Evolutionary conservation across 768 basidiomycete species (phyloP), one percentile per base, ranked within the genome.

Genomic region (Trametes cubensis): DNA sequence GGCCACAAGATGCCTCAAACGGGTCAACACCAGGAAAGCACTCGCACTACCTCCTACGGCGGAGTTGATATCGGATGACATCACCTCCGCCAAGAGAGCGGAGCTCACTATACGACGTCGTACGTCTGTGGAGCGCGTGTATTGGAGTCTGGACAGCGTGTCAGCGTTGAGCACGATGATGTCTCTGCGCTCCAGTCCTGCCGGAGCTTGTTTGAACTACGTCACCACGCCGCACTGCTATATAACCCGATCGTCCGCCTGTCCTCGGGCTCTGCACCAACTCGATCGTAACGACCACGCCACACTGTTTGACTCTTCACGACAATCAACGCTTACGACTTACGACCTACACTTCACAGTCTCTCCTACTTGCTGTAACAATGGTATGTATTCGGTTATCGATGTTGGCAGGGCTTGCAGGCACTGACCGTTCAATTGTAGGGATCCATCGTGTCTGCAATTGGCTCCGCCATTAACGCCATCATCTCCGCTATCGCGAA

Each of bases 371-470:
- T 52, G 5, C 44, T 39, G 17, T 23, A 18, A 20, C 40, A 55
- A 59, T 60, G 59, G 51, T 53, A 20, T 11, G 34, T 34, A 34
- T 11, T 11, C 34, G 34, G 11, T 34, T 2, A 11, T 34, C 5
- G 2, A 34, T 10, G 2, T 34, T 34, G 10, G 34, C 34, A 34
- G 10, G 4, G 28, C 34, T 34, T 2, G 10, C 34, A 7, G 34
- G 34, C 6, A 34, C 34, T 34, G 34, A 34, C 34, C 34, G 34
- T 18, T 8, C 23, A 18, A 14, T 11, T 39, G 20, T 40, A 85
- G 85, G 84, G 83, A 25, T 78, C 83, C 30, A 77, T 85, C 54
- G 75, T 86, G 69, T 85, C 84, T 67, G 80, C 86, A 41, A 86
- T 87, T 41, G 85, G 84, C 20, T 66, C 72, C 58, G 84, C 78